Evolutionary conservation across 73 alveolate species (phyloP).

Genomic region (Tetrahymena malaccensis): DNA sequence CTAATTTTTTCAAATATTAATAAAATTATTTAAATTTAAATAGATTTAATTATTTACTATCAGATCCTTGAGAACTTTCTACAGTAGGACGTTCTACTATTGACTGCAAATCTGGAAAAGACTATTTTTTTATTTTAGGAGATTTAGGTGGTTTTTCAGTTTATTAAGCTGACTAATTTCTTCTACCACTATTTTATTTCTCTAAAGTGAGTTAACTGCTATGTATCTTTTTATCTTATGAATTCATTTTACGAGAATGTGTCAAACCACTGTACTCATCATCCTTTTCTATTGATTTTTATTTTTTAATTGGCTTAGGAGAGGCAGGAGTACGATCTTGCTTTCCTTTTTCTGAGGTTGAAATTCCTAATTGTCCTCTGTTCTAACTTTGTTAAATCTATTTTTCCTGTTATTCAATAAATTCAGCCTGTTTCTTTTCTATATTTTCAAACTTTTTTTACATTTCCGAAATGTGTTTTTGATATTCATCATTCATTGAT

Average conservation of each 20-base stretch:
- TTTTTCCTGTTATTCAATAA: background rate
- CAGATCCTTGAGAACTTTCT: background rate
- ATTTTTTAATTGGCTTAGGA: background rate
- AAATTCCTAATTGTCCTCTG: background rate
- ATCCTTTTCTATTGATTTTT: background rate
- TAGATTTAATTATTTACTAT: background rate
- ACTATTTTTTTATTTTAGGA: background rate
- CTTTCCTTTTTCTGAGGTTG: background rate
- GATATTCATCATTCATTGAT: background rate
- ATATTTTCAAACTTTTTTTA: background rate
- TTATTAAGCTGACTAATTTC: background rate
- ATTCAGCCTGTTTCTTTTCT: background rate
- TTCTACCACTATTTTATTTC: background rate
- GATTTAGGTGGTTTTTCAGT: background rate
- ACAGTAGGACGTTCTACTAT: background rate
- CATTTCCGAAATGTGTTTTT: background rate
- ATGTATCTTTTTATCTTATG: background rate
- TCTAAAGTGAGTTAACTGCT: background rate
- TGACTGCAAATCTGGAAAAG: background rate
- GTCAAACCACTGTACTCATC: background rate
- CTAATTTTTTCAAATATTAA: background rate
- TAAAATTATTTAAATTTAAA: too few relatives aligned
- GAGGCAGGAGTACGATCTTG: background rate
- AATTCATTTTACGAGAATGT: background rate
- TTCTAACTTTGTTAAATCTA: background rate